A percentile compares a stretch with the other conserved stretches of the same genome.
These are phyloP conservation scores for Populus trichocarpa DNA, from an alignment of 441 rosid species.

Conservation along the genomic window DNA sequence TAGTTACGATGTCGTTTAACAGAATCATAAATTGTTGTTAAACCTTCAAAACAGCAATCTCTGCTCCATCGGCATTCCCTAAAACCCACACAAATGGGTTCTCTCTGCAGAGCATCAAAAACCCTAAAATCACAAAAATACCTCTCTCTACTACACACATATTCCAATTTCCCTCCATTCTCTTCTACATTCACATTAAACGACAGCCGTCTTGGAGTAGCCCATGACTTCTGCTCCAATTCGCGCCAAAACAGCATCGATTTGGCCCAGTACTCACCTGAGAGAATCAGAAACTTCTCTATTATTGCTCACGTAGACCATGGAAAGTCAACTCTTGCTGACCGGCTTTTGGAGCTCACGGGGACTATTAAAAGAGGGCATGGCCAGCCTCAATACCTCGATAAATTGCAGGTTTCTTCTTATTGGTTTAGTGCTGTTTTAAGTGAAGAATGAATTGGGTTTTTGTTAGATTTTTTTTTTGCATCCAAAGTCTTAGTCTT, in stretches of 20 bases:
- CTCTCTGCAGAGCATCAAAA: conserved; percentile 49
- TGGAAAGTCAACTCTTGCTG: conserved; percentile 97
- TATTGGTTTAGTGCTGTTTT: background rate
- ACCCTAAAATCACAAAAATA: conserved; percentile 45
- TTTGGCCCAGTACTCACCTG: conserved; percentile 70
- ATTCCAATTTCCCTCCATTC: conserved; percentile 8
- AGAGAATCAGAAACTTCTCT: conserved; percentile 87
- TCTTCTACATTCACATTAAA: conserved; percentile 6
- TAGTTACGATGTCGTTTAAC: background rate
- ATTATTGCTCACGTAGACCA: conserved; percentile 96
- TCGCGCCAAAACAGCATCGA: conserved; percentile 51
- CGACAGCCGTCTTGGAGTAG: conserved; percentile 19
- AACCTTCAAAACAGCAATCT: background rate
- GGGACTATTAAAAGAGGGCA: conserved; percentile 89
- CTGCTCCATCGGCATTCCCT: background rate
- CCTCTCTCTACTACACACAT: conserved; percentile 5
- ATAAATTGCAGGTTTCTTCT: conserved; percentile 72
- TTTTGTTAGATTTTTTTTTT: background rate
- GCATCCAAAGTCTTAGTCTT: background rate
- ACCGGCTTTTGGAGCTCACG: conserved; percentile 93
- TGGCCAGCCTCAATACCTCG: conserved; percentile 98
- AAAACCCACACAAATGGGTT: conserved; percentile 52
- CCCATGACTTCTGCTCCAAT: conserved; percentile 45
- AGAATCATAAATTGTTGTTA: background rate
- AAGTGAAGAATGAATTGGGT: background rate